phyloP scores from a whole-genome alignment of 108 stramenopile genomes.

The Nannochloropsis salina region DNA sequence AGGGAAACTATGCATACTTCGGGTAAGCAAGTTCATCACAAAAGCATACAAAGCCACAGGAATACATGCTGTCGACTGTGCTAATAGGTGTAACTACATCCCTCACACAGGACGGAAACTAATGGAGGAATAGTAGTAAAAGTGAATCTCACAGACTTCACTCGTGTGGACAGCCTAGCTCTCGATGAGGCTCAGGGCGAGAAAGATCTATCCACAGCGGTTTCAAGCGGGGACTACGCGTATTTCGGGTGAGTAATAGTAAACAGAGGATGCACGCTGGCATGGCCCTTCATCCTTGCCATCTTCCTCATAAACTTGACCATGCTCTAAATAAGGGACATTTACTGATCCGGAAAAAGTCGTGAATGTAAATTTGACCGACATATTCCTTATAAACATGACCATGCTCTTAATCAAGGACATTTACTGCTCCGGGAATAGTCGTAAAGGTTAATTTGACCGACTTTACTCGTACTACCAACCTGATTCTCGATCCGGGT shows the following conservation, averaged over 20 bases:
- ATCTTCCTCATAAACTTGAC: background rate
- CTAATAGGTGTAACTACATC: background rate
- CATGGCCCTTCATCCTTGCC: background rate
- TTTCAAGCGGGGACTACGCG: background rate
- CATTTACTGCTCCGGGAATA: no score
- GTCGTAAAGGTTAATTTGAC: no score
- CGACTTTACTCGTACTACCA: no score
- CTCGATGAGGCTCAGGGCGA: background rate
- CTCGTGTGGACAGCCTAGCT: background rate
- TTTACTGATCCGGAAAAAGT: no score
- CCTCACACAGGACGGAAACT: background rate
- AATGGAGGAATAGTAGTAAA: background rate
- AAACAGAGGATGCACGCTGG: background rate
- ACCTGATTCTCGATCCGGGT: no score
- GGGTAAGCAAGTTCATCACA: no score
- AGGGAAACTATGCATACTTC: no score
- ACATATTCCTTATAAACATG: no score
- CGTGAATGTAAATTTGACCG: no score
- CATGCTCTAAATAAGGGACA: no score
- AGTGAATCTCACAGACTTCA: background rate
- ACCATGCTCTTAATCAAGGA: no score
- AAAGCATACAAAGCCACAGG: no score
- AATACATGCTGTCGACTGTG: background rate
- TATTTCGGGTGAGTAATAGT: background rate
- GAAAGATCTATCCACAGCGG: background rate